These are phyloP conservation scores for Xylaria sp. DNA, from an alignment of 2,329 filamentous ascomycete genomes.

Conservation along the genomic window DNA sequence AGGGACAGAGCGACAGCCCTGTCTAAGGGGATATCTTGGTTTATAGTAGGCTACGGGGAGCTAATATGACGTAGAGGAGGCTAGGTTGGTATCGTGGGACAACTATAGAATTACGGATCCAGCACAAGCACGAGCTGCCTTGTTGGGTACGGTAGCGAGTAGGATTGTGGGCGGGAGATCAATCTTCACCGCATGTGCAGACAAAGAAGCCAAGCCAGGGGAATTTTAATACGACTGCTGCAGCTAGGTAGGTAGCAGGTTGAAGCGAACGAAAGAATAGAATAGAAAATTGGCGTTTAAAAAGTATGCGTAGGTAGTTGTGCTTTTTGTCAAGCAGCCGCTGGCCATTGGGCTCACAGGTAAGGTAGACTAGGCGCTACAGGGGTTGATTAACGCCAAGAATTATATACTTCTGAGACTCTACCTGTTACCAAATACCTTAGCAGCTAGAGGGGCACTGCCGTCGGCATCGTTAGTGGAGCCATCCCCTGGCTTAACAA, in stretches of 20 bases:
- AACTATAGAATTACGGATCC: conserved; percentile 8
- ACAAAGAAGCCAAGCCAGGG: neutral
- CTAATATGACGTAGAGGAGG: conserved; percentile 29
- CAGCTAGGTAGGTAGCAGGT: neutral
- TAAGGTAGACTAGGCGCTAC: neutral
- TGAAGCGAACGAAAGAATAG: neutral
- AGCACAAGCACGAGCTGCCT: conserved; percentile 6
- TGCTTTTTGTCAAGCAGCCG: neutral
- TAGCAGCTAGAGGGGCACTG: neutral
- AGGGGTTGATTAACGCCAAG: neutral
- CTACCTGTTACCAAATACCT: neutral
- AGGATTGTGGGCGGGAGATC: conserved; percentile 8
- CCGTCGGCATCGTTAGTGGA: neutral
- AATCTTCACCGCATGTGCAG: conserved; percentile 25
- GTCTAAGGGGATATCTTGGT: neutral
- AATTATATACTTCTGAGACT: too few relatives aligned
- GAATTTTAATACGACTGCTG: neutral
- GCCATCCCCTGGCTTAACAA: neutral
- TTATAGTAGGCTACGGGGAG: conserved; percentile 5
- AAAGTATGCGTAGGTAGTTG: neutral
- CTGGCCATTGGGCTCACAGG: neutral
- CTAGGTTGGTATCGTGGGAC: neutral
- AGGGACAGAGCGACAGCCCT: conserved; percentile 14
- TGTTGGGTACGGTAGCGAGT: conserved; percentile 12
- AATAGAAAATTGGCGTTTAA: neutral